Evolutionary conservation across 129 eudicot genomes (phyloP), one percentile per base, ranked within the genome.

Genomic region (Lactuca saligna): DNA sequence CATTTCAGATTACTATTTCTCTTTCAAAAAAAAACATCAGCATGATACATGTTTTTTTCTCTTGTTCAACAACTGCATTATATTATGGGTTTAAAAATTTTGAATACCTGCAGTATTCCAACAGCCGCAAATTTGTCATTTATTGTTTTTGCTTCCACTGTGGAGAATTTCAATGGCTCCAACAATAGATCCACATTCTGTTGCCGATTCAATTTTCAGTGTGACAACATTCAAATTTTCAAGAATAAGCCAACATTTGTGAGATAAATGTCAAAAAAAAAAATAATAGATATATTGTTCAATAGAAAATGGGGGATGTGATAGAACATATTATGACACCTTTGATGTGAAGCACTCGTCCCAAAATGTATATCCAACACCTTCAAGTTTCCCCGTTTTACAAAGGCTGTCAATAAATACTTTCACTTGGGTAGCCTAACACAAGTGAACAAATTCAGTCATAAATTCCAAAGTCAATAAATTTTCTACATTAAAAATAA

Each of bases 81-180:
- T 25, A 25, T 25, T 25, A 25, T 25, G 29, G 1, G 29, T 25
- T 25, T 20, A 20, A 17, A 29, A 33, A 16, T 54, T 35, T 12
- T 32, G 51, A 59, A 31, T 81, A 93, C 99, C 95, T 93, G 97
- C 79, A 93, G 86, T 66, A 93, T 93, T 34, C 90, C 92, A 62
- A 93, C 97, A 72, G 99, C 99, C 64, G 99, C 99, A 88, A 93
- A 89, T 80, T 93, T 93, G 88, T 93, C 99, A 8, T 80, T 69
- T 8, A 64, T 66, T 17, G 92, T 89, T 82, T 93, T 93, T 5
- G 78, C 65, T 61, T 76, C 85, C 41, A 71, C 77, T 3, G 92
- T 85, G 73, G 85, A 88, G 68, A 89, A 70, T 7, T 80, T 68
- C 66, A 89, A 61, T 20, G 89, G 95, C 80, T 81, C 70, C 73